Evolutionary conservation across 2,329 filamentous ascomycete species (phyloP).

Genomic region (Paradendryphiella salina): DNA sequence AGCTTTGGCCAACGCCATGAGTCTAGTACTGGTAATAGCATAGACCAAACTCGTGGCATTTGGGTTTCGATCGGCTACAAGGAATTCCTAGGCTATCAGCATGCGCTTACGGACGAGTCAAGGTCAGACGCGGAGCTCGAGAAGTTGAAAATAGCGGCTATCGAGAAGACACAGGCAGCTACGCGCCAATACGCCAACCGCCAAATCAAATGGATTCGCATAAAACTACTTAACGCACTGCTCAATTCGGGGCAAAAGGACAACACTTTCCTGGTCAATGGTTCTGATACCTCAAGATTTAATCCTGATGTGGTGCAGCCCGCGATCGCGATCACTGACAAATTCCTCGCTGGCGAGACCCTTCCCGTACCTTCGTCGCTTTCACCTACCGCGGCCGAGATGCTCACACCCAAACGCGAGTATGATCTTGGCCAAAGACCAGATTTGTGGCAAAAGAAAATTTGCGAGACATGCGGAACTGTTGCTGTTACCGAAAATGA

Average conservation of each 20-base stretch:
- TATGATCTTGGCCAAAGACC: constrained; percentile 51
- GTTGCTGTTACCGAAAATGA: constrained; percentile 60
- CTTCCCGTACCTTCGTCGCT: constrained; percentile 61
- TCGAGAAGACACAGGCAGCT: constrained; percentile 78
- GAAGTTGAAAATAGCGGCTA: constrained; percentile 59
- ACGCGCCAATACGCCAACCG: constrained; percentile 86
- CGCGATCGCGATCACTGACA: constrained; percentile 63
- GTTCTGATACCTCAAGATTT: constrained; percentile 69
- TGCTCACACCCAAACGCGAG: constrained; percentile 60
- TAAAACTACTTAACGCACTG: constrained; percentile 75
- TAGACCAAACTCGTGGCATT: constrained; percentile 81
- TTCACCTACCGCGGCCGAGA: constrained; percentile 59
- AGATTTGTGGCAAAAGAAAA: constrained; percentile 56
- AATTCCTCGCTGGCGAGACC: constrained; percentile 61
- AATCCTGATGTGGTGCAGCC: constrained; percentile 64
- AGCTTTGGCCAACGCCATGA: constrained; percentile 52
- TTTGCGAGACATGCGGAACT: constrained; percentile 71
- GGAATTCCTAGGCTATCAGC: constrained; percentile 76
- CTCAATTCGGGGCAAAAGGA: constrained; percentile 57
- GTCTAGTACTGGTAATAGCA: constrained; percentile 51
- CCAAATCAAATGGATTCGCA: constrained; percentile 83
- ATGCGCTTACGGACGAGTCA: constrained; percentile 33
- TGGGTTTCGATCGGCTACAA: constrained; percentile 98
- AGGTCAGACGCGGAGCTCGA: constrained; percentile 52
- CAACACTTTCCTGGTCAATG: constrained; percentile 78